phyloP scores from a whole-genome alignment of 306 rosid species.

The Parietaria judaica region DNA sequence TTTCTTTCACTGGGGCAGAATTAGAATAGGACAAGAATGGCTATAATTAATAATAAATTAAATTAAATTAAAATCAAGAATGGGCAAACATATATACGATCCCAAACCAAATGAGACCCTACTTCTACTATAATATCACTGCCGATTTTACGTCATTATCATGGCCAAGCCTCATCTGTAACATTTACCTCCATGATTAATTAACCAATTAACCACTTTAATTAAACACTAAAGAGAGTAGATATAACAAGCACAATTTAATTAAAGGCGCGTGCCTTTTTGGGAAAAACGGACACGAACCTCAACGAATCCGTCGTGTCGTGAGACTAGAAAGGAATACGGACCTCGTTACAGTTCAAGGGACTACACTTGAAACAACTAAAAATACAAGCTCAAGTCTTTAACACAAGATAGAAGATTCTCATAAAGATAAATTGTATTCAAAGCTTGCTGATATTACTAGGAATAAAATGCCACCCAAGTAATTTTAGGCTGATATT shows the following conservation, averaged over 20 bases:
- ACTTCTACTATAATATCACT: background rate
- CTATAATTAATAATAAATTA: background rate
- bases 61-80: background rate
- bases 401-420: no score
- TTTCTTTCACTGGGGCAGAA: background rate
- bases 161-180: background rate
- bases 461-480: no score
- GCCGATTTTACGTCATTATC: conserved; percentile 7
- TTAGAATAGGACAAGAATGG: background rate
- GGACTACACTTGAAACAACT: no score
- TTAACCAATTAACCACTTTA: background rate
- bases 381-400: no score
- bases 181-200: background rate
- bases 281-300: no score
- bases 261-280: no score
- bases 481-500: no score
- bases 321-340: no score
- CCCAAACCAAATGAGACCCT: background rate
- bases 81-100: conserved; percentile 3
- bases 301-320: no score
- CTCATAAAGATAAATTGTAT: no score
- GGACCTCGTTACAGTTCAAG: no score
- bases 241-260: background rate
- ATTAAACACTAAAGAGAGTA: background rate
- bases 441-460: no score